Percentiles rank a stretch among this genome's conserved stretches.
Evolutionary conservation across 2,329 filamentous ascomycete species (phyloP).

Genomic region (Metarhizium anisopliae): DNA sequence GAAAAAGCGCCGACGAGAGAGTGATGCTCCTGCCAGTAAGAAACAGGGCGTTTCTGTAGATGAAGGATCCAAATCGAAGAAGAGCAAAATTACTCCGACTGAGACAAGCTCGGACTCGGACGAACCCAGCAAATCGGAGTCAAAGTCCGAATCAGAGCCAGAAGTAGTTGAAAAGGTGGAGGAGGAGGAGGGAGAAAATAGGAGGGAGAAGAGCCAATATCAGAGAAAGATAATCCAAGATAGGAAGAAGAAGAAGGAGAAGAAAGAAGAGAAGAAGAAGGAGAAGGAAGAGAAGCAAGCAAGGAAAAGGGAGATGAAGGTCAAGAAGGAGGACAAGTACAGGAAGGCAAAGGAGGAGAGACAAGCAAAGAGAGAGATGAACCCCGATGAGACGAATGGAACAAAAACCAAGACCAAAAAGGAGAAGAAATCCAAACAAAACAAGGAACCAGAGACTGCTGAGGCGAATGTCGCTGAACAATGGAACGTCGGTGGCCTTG

Average conservation of each 20-base stretch:
- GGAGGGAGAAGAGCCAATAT: too few species aligned
- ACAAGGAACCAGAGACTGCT: constrained; percentile 15
- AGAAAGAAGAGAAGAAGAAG: too few species aligned
- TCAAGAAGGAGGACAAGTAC: background rate
- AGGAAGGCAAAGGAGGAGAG: constrained; percentile 5
- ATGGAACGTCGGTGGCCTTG: constrained; percentile 45
- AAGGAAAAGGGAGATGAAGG: background rate
- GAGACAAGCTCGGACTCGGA: constrained; percentile 2
- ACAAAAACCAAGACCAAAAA: background rate
- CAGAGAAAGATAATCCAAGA: too few species aligned
- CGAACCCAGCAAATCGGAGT: background rate
- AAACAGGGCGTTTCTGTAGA: constrained; percentile 11
- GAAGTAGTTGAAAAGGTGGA: too few species aligned
- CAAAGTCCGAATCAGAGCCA: background rate
- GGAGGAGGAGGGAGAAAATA: too few species aligned
- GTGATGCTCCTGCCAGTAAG: constrained; percentile 18
- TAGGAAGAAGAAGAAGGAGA: too few species aligned
- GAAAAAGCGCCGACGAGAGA: constrained; percentile 22
- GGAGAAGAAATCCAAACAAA: constrained; percentile 11
- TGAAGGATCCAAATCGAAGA: background rate
- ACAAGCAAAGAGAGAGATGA: background rate
- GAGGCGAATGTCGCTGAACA: constrained; percentile 25
- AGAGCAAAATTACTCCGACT: background rate
- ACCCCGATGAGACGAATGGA: background rate
- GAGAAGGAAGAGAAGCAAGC: background rate